Percentiles rank a stretch among this genome's conserved stretches.
phyloP scores from a whole-genome alignment of 2,329 filamentous ascomycete species.

The Xylaria sp. region DNA sequence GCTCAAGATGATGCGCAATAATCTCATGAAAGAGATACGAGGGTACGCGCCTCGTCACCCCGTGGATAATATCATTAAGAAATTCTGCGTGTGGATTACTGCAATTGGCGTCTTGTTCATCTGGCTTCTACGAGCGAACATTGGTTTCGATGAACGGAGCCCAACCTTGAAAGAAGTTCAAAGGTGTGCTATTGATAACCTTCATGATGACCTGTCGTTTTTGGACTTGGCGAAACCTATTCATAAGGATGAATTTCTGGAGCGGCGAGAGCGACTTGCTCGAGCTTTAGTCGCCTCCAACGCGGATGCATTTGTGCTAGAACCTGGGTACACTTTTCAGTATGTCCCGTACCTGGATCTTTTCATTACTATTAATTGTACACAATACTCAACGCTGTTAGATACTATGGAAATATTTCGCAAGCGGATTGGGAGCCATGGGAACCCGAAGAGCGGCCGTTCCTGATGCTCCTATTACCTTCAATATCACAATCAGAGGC shows the following conservation, averaged over 20 bases:
- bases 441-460: constrained; percentile 73
- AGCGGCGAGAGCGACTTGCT: constrained; percentile 67
- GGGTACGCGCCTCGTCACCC: not conserved
- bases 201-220: constrained; percentile 62
- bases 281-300: constrained; percentile 61
- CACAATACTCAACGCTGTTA: not conserved
- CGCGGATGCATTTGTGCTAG: constrained; percentile 69
- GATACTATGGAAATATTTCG: constrained; percentile 70
- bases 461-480: constrained; percentile 70
- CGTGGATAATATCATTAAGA: not conserved
- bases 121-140: not conserved
- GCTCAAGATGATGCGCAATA: constrained; percentile 6
- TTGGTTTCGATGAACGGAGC: not conserved
- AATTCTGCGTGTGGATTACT: not conserved
- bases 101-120: not conserved
- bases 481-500: constrained; percentile 52
- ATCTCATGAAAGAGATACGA: not conserved
- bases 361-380: not conserved
- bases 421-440: constrained; percentile 72
- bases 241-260: constrained; percentile 61
- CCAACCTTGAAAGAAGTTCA: constrained; percentile 36
- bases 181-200: constrained; percentile 63
- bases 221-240: constrained; percentile 62
- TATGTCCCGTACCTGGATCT: constrained; percentile 43
- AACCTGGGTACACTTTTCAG: constrained; percentile 73